Evolutionary conservation across 2,329 filamentous ascomycete species (phyloP), one percentile per base, ranked within the genome.

Genomic region (Macrophomina tecta): DNA sequence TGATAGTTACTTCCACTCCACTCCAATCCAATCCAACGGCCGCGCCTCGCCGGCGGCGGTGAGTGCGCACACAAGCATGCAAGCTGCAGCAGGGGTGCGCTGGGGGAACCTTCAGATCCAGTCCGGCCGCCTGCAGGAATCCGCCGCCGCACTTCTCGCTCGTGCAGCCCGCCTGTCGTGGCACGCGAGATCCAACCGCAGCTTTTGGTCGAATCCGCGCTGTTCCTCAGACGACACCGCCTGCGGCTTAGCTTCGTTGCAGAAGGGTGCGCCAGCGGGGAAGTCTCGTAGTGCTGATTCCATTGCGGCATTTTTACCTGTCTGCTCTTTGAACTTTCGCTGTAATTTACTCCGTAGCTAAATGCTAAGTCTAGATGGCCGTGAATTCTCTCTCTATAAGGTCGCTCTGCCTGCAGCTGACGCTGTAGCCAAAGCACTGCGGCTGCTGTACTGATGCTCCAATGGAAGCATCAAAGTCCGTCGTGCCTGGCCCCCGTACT

Each of bases 11-110:
- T 38, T 38, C 36, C 38, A 8, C 18, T n/a, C 55, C 23, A 23
- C 2, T 23, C 23, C 23, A 23, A 23, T 23, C 23, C 23, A 23
- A 23, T 23, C 23, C 23, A 46, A 32, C 55, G 14, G 28, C 38
- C 42, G 42, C 42, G 11, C 6, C n/a, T 16, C 8, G 56, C 42
- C 56, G 56, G 16, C 56, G 56, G 56, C 56, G 14, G 56, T 61
- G 18, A 36, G 23, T 56, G 32, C 51, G 11, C n/a, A 23, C 6
- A 16, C 45, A 16, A 4, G 3, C 5, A 28, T 49, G 46, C 16
- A 30, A 51, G 14, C 12, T 30, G 48, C 48, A 30, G 36, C 36
- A 7, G 36, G 36, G 42, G 42, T 45, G 42, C 42, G 16, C 12
- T 5, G 42, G 16, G 8, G 16, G 16, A 4, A n/a, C 23, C 23